These are phyloP conservation scores for Noccaea caerulescens DNA, from an alignment of 345 rosid genomes.

Conservation along the genomic window DNA sequence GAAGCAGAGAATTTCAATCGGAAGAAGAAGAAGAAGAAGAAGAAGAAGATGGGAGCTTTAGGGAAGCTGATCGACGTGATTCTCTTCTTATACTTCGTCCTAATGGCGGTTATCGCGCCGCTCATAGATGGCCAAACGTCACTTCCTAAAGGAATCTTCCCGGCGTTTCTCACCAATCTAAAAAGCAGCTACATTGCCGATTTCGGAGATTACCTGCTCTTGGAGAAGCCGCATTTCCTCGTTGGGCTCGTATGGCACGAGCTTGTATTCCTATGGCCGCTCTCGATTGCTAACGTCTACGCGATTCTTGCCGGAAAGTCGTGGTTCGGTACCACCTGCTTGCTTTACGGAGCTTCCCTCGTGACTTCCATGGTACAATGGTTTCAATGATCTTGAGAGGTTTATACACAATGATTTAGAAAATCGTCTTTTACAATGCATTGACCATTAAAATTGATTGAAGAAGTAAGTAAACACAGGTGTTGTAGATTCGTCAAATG, in stretches of 20 bases:
- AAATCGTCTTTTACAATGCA: background rate
- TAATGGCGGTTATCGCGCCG: constrained; percentile 62
- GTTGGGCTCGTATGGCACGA: constrained; percentile 73
- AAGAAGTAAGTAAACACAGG: no score
- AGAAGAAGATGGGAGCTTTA: constrained; percentile 56
- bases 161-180: constrained; percentile 58
- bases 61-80: constrained; percentile 59
- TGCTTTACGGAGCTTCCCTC: constrained; percentile 69
- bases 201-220: constrained; percentile 64
- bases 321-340: constrained; percentile 76
- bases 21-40: background rate
- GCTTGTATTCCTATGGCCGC: constrained; percentile 80
- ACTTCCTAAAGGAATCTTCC: constrained; percentile 55
- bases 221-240: constrained; percentile 78
- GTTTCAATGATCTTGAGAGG: no score
- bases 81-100: constrained; percentile 60
- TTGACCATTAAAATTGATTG: background rate
- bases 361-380: constrained; percentile 66
- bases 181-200: constrained; percentile 49
- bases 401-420: no score
- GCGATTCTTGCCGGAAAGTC: constrained; percentile 61
- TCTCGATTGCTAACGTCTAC: constrained; percentile 57
- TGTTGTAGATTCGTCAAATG: no score
- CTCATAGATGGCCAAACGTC: constrained; percentile 62
- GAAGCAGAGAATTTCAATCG: constrained; percentile 5